These are phyloP conservation scores for Neurospora sp. DNA, from an alignment of 2,329 filamentous ascomycete species.

Conservation along the genomic window DNA sequence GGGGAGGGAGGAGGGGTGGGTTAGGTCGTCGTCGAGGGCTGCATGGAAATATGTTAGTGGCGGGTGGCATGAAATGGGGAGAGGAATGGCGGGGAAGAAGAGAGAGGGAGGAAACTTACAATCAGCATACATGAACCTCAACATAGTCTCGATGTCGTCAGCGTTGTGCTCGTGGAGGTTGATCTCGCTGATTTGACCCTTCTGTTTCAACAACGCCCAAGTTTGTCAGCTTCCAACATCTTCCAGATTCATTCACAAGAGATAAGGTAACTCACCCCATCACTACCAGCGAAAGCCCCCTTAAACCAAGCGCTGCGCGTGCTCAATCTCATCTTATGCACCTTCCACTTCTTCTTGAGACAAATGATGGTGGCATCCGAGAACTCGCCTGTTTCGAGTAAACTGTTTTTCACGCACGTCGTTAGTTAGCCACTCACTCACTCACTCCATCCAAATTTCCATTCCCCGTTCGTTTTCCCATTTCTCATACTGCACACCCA, in stretches of 20 bases:
- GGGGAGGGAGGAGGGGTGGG: background rate
- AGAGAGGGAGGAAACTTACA: background rate
- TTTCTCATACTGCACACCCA: too few relatives aligned
- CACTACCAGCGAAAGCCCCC: background rate
- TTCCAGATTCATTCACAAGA: background rate
- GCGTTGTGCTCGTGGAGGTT: conserved; percentile 1
- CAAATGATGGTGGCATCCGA: conserved; percentile 6
- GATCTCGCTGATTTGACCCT: background rate
- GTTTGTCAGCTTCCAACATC: background rate
- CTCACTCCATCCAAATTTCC: background rate
- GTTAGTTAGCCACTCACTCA: background rate
- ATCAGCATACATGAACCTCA: conserved; percentile 7
- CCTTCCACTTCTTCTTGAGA: conserved; percentile 5
- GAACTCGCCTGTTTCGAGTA: conserved; percentile 5
- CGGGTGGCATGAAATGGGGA: too few relatives aligned
- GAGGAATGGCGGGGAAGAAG: too few relatives aligned
- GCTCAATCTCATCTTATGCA: conserved; percentile 8
- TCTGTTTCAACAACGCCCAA: background rate
- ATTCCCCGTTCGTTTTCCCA: too few relatives aligned
- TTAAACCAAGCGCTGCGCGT: conserved; percentile 7
- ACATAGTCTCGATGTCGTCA: background rate
- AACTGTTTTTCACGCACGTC: background rate
- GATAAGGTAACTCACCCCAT: background rate
- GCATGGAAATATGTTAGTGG: too few relatives aligned
- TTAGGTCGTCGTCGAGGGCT: background rate